Evolutionary conservation across 345 rosid species (phyloP), one percentile per base, ranked within the genome.

Genomic region (Diplotaxis tenuifolia): DNA sequence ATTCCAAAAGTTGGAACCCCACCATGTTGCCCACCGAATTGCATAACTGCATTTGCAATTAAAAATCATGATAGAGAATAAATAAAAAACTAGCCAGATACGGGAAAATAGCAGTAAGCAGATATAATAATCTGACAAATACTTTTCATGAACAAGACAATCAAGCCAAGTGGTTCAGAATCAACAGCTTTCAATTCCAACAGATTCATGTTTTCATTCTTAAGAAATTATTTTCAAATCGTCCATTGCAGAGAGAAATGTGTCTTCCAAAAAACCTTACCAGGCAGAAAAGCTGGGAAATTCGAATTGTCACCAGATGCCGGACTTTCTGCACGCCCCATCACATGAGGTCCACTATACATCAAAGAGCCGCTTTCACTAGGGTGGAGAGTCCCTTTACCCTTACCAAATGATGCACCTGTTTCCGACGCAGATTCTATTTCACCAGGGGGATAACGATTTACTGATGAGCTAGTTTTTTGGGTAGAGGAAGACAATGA

Each of bases 1-100:
- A 95, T 95, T 83, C 99, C 99, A 59, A 95, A 86, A 22, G 99
- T 82, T 14, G 99, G 93, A 73, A 94, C 97, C 40, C 98, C 95
- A 72, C 93, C 88, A 82, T 89, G 99, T 90, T 94, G 99, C 50
- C 90, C 90, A 20, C 93, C 91, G 82, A 95, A 85, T 77, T 90
- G 99, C 97, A 95, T 89, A 74, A 92, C 80, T 77, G 76, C 65
- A 70, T 15, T 69, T 63, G 29, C 65, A 45, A 21, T 54, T 8
- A 40, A n/a, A n/a, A 40, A 31, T 54, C 21, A 69, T 22, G 38
- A 62, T 6, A 42, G 20, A 55, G 19, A 74, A 67, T 22, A 8
- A 31, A 21, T 4, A 18, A 53, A 5, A 54, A 55, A 64, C 42
- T 54, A 19, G 29, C 28, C 61, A 61, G 23, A 53, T 12, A 31